Evolutionary conservation across 176 grass and related monocot genomes (phyloP), one percentile per base, ranked within the genome.

Genomic region (Bonia amplexicaulis): DNA sequence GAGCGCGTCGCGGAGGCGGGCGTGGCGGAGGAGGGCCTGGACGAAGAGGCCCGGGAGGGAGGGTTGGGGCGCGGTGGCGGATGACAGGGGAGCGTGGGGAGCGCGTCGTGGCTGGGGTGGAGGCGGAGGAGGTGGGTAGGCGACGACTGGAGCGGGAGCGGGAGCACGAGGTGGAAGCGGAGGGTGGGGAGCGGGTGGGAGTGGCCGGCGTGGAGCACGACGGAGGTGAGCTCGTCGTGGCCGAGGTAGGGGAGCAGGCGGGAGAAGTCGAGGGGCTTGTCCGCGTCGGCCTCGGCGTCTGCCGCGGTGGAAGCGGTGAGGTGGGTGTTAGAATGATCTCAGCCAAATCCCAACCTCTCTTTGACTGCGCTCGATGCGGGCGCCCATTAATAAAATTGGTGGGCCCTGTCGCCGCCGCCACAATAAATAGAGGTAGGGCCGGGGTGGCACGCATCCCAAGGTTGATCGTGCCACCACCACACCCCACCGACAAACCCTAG

Each of bases 121-220:
- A 89, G 67, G 65, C 81, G 81, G 63, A 93, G 40, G 85, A 98
- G 84, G 60, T 89, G 86, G 17, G 80, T 68, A 9, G 93, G 85
- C 16, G 87, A 61, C 1, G 91, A 93, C 16, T 65, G 83, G 52
- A 84, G 45, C 63, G 83, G 84, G 20, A 84, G 45, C 63, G 83
- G 84, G 20, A 88, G 82, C 3, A 73, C 61, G 51, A 92, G 58
- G 83, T 92, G 83, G 88, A 97, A 93, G 41, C 84, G 85, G 48
- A 98, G 85, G 80, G 89, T 94, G 10, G 82, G 77, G 73, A 95
- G 93, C 66, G 88, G 95, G 64, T 90, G 93, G 78, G 90, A 92
- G 84, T 88, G 84, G 26, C 87, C 90, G 35, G 90, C 86, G 58
- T 87, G 92, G 13, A 94, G 95, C 33, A 97, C 85, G 48, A 94